Percentiles rank a stretch among this genome's conserved stretches.
Conservation (phyloP, 2,329 filamentous ascomycete genomes). For the Sporothrix luriei region DNA sequence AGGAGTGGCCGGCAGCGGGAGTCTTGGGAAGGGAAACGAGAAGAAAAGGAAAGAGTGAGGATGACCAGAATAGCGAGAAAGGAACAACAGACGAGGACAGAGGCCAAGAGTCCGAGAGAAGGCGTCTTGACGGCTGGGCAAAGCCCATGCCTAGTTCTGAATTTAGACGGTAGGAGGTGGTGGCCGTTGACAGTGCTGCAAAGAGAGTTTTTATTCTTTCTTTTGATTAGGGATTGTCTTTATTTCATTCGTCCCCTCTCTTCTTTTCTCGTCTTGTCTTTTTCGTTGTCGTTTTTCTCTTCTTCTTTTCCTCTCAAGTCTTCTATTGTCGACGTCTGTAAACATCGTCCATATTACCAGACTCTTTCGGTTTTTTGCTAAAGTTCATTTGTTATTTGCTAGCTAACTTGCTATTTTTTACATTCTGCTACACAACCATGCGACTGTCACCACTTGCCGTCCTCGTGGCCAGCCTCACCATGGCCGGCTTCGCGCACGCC, state of each 20-base stretch:
- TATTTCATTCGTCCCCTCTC: background rate
- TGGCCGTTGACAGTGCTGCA: background rate
- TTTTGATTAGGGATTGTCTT: background rate
- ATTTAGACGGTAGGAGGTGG: conserved; percentile 3
- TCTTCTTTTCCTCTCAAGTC: background rate
- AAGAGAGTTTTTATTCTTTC: background rate
- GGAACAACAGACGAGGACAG: background rate
- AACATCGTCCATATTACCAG: background rate
- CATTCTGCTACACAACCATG: background rate
- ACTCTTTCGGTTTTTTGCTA: background rate
- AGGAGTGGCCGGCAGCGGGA: background rate
- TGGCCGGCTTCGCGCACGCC: background rate
- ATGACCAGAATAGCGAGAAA: background rate
- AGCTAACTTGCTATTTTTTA: too few relatives aligned
- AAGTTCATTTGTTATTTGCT: background rate
- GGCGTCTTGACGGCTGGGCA: background rate
- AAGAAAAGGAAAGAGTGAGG: background rate
- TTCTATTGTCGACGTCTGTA: background rate
- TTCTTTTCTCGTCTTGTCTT: background rate
- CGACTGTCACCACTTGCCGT: background rate
- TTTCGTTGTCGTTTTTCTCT: background rate
- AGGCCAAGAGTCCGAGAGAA: background rate
- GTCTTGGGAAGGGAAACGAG: background rate
- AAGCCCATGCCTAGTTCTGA: background rate
- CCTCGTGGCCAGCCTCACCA: background rate